phyloP scores from a whole-genome alignment of 257 asterid genomes.

The Jacaranda mimosifolia region DNA sequence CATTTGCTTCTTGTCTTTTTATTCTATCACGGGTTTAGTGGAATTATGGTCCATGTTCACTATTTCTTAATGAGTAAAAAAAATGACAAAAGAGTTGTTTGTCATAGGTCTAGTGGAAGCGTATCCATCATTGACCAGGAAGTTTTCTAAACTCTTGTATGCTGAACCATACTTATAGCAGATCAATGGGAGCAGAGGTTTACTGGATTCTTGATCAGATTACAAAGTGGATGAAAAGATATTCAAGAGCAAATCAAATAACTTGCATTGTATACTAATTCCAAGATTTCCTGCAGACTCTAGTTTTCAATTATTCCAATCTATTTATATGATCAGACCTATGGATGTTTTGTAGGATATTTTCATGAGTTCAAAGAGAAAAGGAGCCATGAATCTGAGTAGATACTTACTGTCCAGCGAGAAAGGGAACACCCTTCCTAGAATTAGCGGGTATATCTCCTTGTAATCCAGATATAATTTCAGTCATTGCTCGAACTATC shows the following conservation, averaged over 20 bases:
- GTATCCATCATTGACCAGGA: background rate
- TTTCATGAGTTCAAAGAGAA: background rate
- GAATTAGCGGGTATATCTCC: conserved; percentile 47
- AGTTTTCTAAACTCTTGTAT: too few species aligned
- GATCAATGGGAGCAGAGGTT: background rate
- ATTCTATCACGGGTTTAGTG: background rate
- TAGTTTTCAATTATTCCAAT: background rate
- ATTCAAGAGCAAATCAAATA: too few species aligned
- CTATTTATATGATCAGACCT: background rate
- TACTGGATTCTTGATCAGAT: background rate
- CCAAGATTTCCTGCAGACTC: background rate
- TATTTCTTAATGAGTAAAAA: background rate
- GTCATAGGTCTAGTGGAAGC: background rate
- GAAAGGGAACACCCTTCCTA: conserved; percentile 45
- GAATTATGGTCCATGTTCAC: conserved; percentile 20
- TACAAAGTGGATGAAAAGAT: background rate
- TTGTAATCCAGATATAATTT: conserved; percentile 54
- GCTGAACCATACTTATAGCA: background rate
- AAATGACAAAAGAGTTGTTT: background rate
- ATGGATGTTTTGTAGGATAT: background rate
- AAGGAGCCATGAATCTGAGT: background rate
- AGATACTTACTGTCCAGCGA: conserved; percentile 52
- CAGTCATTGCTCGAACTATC: conserved; percentile 52
- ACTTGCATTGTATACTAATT: too few species aligned
- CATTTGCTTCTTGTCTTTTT: background rate